Conservation (phyloP, 371 early-diverging fungal species). For the Coemansia sp. region DNA sequence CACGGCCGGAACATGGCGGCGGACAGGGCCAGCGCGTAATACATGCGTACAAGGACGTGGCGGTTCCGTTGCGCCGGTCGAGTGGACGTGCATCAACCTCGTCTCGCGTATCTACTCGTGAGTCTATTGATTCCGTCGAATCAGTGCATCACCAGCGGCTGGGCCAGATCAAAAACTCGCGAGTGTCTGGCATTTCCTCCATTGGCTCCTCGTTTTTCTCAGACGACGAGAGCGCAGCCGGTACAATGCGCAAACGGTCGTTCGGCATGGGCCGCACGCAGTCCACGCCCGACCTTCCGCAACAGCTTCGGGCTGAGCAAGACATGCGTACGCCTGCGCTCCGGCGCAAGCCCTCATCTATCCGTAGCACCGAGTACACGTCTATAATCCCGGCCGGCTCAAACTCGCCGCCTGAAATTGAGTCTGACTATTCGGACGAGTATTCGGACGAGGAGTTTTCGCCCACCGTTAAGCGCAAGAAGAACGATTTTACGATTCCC, state of each 20-base stretch:
- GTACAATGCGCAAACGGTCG: constrained; percentile 13
- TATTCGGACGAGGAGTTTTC: constrained; percentile 51
- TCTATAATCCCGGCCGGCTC: constrained; percentile 45
- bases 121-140: constrained; percentile 5
- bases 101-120: constrained; percentile 12
- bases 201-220: constrained; percentile 48
- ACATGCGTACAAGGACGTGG: constrained; percentile 39
- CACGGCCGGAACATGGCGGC: constrained; percentile 47
- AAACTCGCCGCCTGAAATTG: constrained; percentile 49
- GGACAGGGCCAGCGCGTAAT: constrained; percentile 26
- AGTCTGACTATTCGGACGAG: constrained; percentile 51
- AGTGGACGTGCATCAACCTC: constrained; percentile 10
- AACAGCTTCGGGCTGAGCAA: constrained; percentile 18
- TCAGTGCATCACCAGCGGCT: constrained; percentile 17
- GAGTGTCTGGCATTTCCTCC: constrained; percentile 44
- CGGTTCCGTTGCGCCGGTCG: constrained; percentile 42
- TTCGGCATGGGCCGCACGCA: constrained; percentile 24
- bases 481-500: constrained; percentile 43
- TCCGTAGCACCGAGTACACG: constrained; percentile 38
- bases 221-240: constrained; percentile 29
- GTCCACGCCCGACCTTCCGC: constrained; percentile 31
- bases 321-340: constrained; percentile 19
- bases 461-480: constrained; percentile 39
- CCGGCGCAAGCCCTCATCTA: constrained; percentile 17
- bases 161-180: constrained; percentile 12